phyloP scores from a whole-genome alignment of 345 rosid genomes.

The Citrus maxima region DNA sequence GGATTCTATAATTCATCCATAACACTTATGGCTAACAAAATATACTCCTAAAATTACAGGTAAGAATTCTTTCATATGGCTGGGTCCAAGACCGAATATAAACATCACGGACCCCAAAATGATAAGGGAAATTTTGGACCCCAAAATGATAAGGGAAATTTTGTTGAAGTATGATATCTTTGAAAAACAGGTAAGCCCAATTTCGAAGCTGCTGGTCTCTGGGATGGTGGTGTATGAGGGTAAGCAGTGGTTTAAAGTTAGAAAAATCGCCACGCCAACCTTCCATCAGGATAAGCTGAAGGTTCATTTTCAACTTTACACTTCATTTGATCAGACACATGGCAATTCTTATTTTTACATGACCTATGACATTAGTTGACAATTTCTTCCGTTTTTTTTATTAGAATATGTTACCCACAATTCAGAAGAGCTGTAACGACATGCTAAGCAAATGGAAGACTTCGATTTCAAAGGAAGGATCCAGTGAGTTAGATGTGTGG shows the following conservation, averaged over 20 bases:
- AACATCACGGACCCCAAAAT: too few relatives aligned
- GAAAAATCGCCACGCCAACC: constrained; percentile 8
- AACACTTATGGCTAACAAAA: neutral
- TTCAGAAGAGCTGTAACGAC: constrained; percentile 18
- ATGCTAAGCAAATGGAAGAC: constrained; percentile 37
- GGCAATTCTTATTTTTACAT: too few relatives aligned
- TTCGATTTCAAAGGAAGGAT: neutral
- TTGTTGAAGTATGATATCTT: neutral
- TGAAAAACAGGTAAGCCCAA: neutral
- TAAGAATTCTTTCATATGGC: constrained; percentile 3
- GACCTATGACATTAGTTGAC: neutral
- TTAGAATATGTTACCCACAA: constrained; percentile 31
- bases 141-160: constrained; percentile 4
- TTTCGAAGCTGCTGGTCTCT: neutral
- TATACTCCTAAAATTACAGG: neutral
- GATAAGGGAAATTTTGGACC: too few relatives aligned
- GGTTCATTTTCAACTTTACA: neutral
- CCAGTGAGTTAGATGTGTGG: constrained; percentile 36
- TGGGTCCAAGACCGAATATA: constrained; percentile 10
- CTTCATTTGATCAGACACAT: too few relatives aligned
- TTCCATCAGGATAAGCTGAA: constrained; percentile 4
- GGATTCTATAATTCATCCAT: too few relatives aligned
- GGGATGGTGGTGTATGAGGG: neutral
- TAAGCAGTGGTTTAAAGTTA: constrained; percentile 9
- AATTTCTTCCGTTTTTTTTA: neutral